A percentile compares a stretch with the other conserved stretches of the same genome.
Evolutionary conservation across 2,329 filamentous ascomycete species (phyloP).

Genomic region (Ophiostoma himal-ulmi): DNA sequence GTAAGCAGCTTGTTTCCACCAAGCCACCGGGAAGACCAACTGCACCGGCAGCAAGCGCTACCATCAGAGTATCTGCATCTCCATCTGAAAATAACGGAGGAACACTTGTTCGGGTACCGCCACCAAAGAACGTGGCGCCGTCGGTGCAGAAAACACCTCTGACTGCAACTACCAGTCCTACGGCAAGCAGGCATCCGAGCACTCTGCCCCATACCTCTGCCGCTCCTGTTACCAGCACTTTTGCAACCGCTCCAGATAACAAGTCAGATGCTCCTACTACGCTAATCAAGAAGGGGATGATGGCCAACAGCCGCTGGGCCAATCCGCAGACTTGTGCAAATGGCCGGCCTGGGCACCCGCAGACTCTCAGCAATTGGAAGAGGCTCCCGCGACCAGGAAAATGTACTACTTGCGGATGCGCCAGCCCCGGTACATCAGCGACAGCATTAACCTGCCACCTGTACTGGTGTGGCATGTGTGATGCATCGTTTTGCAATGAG

Average conservation of each 20-base stretch:
- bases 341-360: neutral
- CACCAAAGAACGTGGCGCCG: neutral
- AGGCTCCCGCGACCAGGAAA: neutral
- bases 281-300: neutral
- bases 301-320: conserved; percentile 20
- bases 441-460: neutral
- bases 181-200: neutral
- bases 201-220: neutral
- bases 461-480: conserved; percentile 13
- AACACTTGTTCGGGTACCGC: neutral
- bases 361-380: neutral
- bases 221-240: neutral
- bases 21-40: neutral
- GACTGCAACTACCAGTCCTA: neutral
- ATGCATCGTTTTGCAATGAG: conserved; percentile 6
- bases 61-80: neutral
- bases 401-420: neutral
- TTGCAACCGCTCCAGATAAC: neutral
- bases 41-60: neutral
- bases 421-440: neutral
- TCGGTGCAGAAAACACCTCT: neutral
- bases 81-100: neutral
- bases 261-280: neutral
- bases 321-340: conserved; percentile 8
- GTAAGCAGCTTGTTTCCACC: neutral